Percentiles rank a stretch among this genome's conserved stretches.
phyloP scores from a whole-genome alignment of 371 early-diverging fungal genomes.

The Sporodiniella umbellata region DNA sequence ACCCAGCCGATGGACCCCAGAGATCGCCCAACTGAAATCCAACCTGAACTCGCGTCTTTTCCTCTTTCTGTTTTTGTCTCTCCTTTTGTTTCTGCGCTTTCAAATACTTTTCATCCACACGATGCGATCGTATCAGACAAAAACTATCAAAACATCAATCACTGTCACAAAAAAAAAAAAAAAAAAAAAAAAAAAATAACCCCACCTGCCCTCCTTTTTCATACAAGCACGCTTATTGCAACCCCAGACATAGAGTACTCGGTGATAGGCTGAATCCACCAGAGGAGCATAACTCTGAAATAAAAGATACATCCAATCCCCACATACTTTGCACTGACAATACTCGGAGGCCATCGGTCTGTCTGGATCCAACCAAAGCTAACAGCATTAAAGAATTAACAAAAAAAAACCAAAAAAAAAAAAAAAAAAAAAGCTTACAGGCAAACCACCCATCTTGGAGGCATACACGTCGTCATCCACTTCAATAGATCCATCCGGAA shows the following conservation, averaged over 20 bases:
- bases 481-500: constrained; percentile 62
- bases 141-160: constrained; percentile 38
- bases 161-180: not conserved
- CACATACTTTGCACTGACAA: constrained; percentile 44
- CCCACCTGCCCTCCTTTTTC: constrained; percentile 64
- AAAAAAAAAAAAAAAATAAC: not conserved
- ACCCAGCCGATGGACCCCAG: constrained; percentile 29
- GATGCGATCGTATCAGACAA: constrained; percentile 61
- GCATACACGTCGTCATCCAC: constrained; percentile 60
- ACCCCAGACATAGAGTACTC: constrained; percentile 76
- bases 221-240: constrained; percentile 73
- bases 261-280: constrained; percentile 67
- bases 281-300: constrained; percentile 76
- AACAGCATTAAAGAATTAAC: not conserved
- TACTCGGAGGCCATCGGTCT: constrained; percentile 17
- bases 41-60: too few species aligned
- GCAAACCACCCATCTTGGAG: constrained; percentile 71
- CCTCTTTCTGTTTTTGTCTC: constrained; percentile 34
- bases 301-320: constrained; percentile 56
- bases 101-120: constrained; percentile 63
- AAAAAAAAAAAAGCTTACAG: constrained; percentile 36
- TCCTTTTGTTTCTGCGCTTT: constrained; percentile 48
- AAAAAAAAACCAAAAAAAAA: not conserved
- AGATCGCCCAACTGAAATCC: constrained; percentile 47
- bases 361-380: constrained; percentile 41